These are phyloP conservation scores for Umbelopsis sp. DNA, from an alignment of 371 early-diverging fungal species.

Conservation along the genomic window DNA sequence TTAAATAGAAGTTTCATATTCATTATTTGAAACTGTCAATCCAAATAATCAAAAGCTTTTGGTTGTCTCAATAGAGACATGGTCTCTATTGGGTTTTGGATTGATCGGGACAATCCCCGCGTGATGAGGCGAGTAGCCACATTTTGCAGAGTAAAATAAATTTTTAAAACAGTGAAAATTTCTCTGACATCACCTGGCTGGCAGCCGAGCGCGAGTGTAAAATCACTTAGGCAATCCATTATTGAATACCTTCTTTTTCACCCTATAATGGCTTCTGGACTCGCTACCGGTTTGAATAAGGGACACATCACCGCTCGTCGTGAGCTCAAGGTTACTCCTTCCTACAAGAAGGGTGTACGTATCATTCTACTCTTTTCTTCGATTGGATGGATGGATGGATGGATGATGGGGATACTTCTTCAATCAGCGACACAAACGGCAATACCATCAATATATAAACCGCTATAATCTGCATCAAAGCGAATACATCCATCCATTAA, in stretches of 20 bases:
- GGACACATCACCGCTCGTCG: constrained; percentile 89
- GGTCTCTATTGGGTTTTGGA: no score
- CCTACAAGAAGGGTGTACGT: constrained; percentile 89
- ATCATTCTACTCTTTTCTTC: constrained; percentile 25
- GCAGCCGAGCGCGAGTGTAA: neutral
- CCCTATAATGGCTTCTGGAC: constrained; percentile 53
- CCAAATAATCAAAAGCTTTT: no score
- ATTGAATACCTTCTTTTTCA: constrained; percentile 12
- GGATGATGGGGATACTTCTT: constrained; percentile 31
- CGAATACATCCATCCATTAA: no score
- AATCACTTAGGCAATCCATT: constrained; percentile 1
- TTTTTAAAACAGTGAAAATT: neutral
- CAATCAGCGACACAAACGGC: neutral
- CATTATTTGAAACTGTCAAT: no score
- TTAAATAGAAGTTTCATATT: no score
- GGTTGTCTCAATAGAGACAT: no score
- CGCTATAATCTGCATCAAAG: no score
- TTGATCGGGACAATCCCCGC: no score
- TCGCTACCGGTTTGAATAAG: constrained; percentile 79
- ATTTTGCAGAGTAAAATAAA: no score
- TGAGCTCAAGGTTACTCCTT: constrained; percentile 77
- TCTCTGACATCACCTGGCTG: neutral
- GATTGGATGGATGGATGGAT: constrained; percentile 31
- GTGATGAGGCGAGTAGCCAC: no score
- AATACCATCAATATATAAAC: neutral